Base-by-base conservation (phyloP, 73 alveolate species). In the Symbiodinium natans region DNA sequence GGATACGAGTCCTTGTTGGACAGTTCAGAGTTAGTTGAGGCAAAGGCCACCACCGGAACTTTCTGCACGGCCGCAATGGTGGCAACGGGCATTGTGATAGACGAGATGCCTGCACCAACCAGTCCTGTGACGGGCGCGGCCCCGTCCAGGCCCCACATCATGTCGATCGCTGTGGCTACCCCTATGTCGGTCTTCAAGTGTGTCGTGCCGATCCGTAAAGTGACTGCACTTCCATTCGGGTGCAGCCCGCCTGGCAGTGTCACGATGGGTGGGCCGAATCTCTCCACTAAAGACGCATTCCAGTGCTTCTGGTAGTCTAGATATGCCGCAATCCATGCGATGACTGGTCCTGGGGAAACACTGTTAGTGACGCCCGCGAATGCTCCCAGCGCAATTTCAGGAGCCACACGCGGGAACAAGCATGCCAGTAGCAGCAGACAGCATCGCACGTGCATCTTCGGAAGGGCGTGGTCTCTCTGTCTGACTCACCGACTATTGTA, bases 191-290 rank as follows among this genome's bases (percentile, higher is more conserved):
- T 80, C 23, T 73, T 15, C 38, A 73, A 43, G 1, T 10, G 52
- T 36, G 93, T 86, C 8, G 34, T 25, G 23, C 25, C 48, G 29
- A 86, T 8, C 21, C 34, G 82, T 27, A 86, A 33, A 4, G 38
- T n/a, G 56, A 86, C 33, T 17, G 88, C n/a, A 17, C 82, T 46
- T 17, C 82, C 93, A 52, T 86, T 86, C 19, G 77, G 82, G 33
- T 86, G 93, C 82, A 86, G 41, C 3, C 93, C 93, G 4, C 93
- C 93, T 17, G 93, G 93, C 39, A 86, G 43, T 10, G 43, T 34
- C 27, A 86, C 36, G 36, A 86, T 86, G 19, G 93, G 93, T 27
- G 93, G 93, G 59, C 93, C 93, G 11, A 86, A 29, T 27, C 93
- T 54, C 11, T 34, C 33, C 33, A 5, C 54, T 82, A 86, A 86